Evolutionary conservation across 495 filamentous ascomycete genomes (phyloP), one percentile per base, ranked within the genome.

Genomic region (Sabuloglossum arenarium): DNA sequence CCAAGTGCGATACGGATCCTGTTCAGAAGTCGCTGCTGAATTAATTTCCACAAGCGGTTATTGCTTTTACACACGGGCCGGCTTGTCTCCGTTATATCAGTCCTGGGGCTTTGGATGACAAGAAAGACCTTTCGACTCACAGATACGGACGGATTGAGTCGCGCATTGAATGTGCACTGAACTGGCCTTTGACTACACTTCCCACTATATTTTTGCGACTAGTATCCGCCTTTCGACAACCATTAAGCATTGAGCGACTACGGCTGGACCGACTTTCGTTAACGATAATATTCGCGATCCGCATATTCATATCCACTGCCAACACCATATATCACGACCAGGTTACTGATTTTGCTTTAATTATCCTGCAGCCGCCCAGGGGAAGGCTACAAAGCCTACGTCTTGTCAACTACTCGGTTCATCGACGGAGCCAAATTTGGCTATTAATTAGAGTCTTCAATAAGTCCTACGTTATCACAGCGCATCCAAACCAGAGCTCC

Each of bases 221-320:
- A n/a, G n/a, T n/a, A n/a, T n/a, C n/a, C n/a, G n/a, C n/a, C 34
- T 39, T 37, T 43, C 39, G 39, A 43, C n/a, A 43, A 11, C 25
- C 24, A n/a, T 29, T 6, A 23, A 10, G 11, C 28, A 29, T 51
- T 29, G 28, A 29, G 24, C 23, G 24, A 51, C 24, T 29, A 51
- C 47, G 47, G 47, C 47, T 51, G 47, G 47, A 30, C 47, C 47
- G 47, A 51, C 47, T 14, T 23, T 51, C 47, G 28, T 51, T 51
- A 21, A 51, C 47, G 47, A 51, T 51, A 51, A 30, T 43, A 51
- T 29, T 29, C 23, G 25, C 47, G 6, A 29, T 19, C 24, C 28
- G n/a, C 24, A 28, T 29, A 51, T 27, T 27, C 24, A 29, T 51
- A 51, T 51, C 14, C 28, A 51, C 47, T 10, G 4, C 12, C 12